These are phyloP conservation scores for Acanthochlamys bracteata DNA, from an alignment of 106 monocot species.

Conservation along the genomic window DNA sequence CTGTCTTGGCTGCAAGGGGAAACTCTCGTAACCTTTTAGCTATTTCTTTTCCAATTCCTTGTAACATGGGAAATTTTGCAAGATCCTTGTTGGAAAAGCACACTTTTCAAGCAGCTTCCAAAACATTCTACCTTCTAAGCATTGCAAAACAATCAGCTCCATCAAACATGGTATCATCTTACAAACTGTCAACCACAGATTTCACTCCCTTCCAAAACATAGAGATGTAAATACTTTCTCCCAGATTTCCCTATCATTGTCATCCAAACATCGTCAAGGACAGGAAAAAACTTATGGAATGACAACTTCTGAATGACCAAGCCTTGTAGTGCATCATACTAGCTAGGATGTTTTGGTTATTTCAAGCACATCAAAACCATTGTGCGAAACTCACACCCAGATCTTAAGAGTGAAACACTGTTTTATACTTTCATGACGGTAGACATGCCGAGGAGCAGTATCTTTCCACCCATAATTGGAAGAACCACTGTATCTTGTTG, in stretches of 20 bases:
- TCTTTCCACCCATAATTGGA: neutral
- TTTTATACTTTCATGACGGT: neutral
- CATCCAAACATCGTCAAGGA: conserved; percentile 20
- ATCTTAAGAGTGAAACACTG: neutral
- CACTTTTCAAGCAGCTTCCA: neutral
- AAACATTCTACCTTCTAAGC: neutral
- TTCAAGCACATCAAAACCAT: neutral
- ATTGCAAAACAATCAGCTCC: neutral
- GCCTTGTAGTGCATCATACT: neutral
- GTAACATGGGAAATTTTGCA: neutral
- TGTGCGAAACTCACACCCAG: neutral
- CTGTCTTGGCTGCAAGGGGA: neutral
- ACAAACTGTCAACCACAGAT: neutral
- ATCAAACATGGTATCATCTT: neutral
- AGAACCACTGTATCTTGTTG: conserved; percentile 9
- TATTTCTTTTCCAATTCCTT: neutral
- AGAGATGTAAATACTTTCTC: conserved; percentile 6
- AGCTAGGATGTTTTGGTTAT: neutral
- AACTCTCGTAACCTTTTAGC: neutral
- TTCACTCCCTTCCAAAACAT: conserved; percentile 6
- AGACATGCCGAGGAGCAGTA: neutral
- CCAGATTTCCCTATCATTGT: conserved; percentile 4
- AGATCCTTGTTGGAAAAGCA: neutral
- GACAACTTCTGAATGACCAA: neutral
- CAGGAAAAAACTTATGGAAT: conserved; percentile 5